Conservation (phyloP, 2,329 filamentous ascomycete species). For the Raffaelea albimanens region DNA sequence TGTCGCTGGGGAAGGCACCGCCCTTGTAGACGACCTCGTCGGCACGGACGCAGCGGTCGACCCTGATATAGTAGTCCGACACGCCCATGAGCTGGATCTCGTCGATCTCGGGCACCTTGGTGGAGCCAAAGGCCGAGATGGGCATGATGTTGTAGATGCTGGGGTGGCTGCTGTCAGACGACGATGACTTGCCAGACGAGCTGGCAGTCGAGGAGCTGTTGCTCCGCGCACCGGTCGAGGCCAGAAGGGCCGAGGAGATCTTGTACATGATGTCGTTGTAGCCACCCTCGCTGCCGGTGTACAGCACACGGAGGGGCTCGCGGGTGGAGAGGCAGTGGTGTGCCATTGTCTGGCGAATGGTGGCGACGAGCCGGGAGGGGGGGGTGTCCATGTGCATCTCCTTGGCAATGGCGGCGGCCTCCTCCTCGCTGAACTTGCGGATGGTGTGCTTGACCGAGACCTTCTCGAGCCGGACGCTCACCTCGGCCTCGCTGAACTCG, state of each 20-base stretch:
- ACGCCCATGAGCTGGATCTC: conserved; percentile 44
- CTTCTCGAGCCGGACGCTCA: conserved; percentile 23
- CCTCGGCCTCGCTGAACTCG: conserved; percentile 32
- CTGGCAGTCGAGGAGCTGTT: not conserved
- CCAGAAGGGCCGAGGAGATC: conserved; percentile 37
- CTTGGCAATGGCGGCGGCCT: conserved; percentile 25
- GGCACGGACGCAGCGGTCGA: conserved; percentile 37
- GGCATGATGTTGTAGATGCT: conserved; percentile 40
- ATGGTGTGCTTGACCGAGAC: conserved; percentile 38
- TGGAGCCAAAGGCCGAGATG: conserved; percentile 36
- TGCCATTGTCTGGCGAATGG: conserved; percentile 40
- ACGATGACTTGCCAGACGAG: too few species aligned
- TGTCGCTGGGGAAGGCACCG: conserved; percentile 16
- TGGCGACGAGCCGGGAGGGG: conserved; percentile 28
- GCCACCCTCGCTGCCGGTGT: conserved; percentile 32
- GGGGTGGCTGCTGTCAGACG: not conserved
- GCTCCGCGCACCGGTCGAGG: conserved; percentile 16
- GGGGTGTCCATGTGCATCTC: conserved; percentile 20
- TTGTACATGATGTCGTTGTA: conserved; percentile 33
- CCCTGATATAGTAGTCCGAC: conserved; percentile 39
- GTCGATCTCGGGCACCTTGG: conserved; percentile 24
- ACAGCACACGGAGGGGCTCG: conserved; percentile 39
- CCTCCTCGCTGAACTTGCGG: conserved; percentile 29
- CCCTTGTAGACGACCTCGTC: conserved; percentile 19
- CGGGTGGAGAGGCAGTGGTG: conserved; percentile 31